Base-by-base conservation (phyloP, 495 filamentous ascomycete species). In the Penicillium robsamsonii region DNA sequence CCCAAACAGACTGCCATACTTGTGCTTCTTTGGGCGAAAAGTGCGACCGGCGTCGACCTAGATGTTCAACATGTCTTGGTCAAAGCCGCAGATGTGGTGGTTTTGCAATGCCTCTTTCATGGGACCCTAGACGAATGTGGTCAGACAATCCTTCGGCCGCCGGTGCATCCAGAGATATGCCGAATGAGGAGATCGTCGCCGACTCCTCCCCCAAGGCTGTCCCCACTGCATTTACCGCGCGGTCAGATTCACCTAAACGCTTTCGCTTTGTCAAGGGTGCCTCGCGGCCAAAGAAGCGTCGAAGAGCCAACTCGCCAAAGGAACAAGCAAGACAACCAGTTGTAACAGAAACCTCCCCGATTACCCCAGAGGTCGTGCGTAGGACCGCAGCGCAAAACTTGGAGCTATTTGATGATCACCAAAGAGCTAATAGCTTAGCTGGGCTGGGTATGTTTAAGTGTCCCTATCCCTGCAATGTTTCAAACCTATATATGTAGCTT, bases 1-100 rank as follows among this genome's bases (percentile, higher is more conserved):
- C 60, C 25, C 57, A 30, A 5, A 49, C 53, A 22, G 60, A 63
- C 29, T 63, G 60, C 18, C 60, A 63, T 41, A 60, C 60, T 18
- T 63, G 60, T 50, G 57, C 42, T 37, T 42, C 52, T 45, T n/a
- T 31, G 17, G 57, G 57, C n/a, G 47, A 57, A 8, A 30, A 45
- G 11, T 59, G 46, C 42, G 60, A 60, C 49, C 57, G 48, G 13
- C 60, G 48, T 33, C 60, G 60, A 29, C 43, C 57, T 15, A 48
- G 33, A 54, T 56, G 57, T 49, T 38, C 53, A 25, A 52, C 44
- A 31, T 56, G 57, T 15, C 37, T 56, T 5, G 41, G 20, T 24
- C 52, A 53, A 44, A 51, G 41, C 5, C 48, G 51, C 1, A 42
- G 45, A 43, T 60, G 56, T 46, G 48, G 53, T 17, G 49, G 49